Evolutionary conservation across 345 rosid species (phyloP), one percentile per base, ranked within the genome.

Genomic region (Salix dunnii): DNA sequence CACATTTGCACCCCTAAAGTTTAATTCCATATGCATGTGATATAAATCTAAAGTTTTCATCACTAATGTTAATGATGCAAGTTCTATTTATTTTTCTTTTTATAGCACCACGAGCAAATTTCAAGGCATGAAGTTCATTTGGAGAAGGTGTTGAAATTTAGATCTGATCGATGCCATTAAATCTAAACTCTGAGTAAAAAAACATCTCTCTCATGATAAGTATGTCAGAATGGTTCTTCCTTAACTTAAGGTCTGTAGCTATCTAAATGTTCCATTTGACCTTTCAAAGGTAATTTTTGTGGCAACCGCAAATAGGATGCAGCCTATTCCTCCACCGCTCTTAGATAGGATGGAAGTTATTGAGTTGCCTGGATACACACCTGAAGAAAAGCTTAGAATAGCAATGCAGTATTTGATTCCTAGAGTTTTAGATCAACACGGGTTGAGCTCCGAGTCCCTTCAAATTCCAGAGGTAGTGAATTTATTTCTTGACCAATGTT

Each of bases 341-440:
- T 81, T 91, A 71, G 99, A 96, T 82, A 90, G 99, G 86, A 92
- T 96, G 99, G 98, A 96, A 86, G 92, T 93, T 67, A 93, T 96
- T 80, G 99, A 96, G 86, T 85, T 96, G 75, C 98, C 99, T 79
- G 99, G 98, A 62, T 96, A 96, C 85, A 93, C 97, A 18, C 92
- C 89, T 75, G 99, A 93, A 82, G 99, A 96, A 85, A 96, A 96
- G 85, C 96, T 93, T 68, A 88, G 78, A 82, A 96, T 93, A 85
- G 98, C 99, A 55, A 90, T 92, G 91, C 90, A 83, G 42, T 93
- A 93, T 91, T 84, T 96, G 81, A 90, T 96, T 86, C 99, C 99
- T 79, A 87, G 98, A 81, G 99, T 96, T 75, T 85, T 96, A 79
- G 97, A 91, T 80, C 97, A 93, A 84, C 98, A 96, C 83, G 99